Evolutionary conservation across 805 yeast species (phyloP).

Genomic region (Kuraishia ogatae): DNA sequence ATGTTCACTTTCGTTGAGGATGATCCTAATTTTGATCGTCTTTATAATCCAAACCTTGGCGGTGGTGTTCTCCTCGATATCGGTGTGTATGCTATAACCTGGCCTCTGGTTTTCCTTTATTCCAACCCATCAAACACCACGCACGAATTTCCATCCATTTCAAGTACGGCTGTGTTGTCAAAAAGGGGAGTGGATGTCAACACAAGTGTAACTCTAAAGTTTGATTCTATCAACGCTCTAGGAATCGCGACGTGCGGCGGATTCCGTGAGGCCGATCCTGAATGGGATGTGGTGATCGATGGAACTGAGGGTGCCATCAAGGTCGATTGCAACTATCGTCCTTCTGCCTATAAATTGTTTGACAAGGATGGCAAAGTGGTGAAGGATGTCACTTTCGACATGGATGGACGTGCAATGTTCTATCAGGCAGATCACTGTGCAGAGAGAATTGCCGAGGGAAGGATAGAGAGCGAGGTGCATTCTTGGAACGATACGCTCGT

Average conservation of each 20-base stretch:
- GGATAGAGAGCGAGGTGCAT: slow-evolving; percentile 21
- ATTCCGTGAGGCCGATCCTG: not conserved
- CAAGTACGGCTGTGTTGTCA: slow-evolving; percentile 19
- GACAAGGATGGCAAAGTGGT: slow-evolving; percentile 16
- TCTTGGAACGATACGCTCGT: slow-evolving; percentile 35
- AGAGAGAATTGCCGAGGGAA: slow-evolving; percentile 30
- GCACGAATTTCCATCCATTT: slow-evolving; percentile 15
- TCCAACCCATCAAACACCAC: slow-evolving; percentile 18
- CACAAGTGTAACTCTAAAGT: slow-evolving; percentile 27
- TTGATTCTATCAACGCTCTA: slow-evolving; percentile 25
- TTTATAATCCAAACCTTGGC: slow-evolving; percentile 34
- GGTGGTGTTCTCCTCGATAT: slow-evolving; percentile 52
- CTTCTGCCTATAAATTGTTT: slow-evolving; percentile 19
- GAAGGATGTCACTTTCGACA: slow-evolving; percentile 19
- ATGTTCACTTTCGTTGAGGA: slow-evolving; percentile 6
- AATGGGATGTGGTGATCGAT: slow-evolving; percentile 7
- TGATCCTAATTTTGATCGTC: slow-evolving; percentile 15
- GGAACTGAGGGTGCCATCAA: slow-evolving; percentile 14
- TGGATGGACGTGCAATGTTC: slow-evolving; percentile 35
- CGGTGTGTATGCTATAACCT: slow-evolving; percentile 44
- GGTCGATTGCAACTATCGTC: slow-evolving; percentile 9
- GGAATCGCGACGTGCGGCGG: slow-evolving; percentile 26
- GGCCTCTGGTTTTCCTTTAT: slow-evolving; percentile 30
- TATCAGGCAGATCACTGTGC: slow-evolving; percentile 51
- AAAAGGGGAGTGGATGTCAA: slow-evolving; percentile 35